Conservation (phyloP, 768 basidiomycete genomes). For the Russula virescens region DNA sequence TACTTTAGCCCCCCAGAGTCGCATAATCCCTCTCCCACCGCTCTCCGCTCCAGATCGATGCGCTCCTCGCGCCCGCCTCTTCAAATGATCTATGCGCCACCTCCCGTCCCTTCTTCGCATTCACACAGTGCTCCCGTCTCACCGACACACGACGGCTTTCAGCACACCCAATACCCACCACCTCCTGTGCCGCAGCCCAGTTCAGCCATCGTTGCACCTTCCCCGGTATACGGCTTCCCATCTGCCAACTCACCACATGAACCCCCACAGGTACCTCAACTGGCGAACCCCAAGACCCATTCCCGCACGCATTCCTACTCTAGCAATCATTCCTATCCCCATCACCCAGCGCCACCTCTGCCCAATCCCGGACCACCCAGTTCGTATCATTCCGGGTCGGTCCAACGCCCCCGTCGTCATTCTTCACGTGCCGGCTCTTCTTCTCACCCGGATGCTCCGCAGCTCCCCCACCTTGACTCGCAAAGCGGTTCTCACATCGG, state of each 20-base stretch:
- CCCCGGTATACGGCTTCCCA: constrained; percentile 17
- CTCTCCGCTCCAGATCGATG: constrained; percentile 14
- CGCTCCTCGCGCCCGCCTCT: constrained; percentile 15
- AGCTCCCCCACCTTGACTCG: background rate
- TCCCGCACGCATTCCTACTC: constrained; percentile 16
- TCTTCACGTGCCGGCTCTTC: constrained; percentile 13
- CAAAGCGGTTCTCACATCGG: constrained; percentile 1
- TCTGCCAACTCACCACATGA: constrained; percentile 4
- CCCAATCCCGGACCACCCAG: background rate
- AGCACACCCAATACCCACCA: background rate
- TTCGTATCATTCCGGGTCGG: constrained; percentile 11
- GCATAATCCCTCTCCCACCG: background rate
- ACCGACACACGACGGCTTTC: constrained; percentile 8
- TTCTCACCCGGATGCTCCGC: constrained; percentile 6
- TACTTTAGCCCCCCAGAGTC: constrained; percentile 7
- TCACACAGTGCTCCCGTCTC: constrained; percentile 17
- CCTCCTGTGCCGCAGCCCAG: background rate
- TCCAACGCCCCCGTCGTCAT: constrained; percentile 15
- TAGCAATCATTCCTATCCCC: constrained; percentile 13
- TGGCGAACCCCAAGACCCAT: background rate
- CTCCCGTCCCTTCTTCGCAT: constrained; percentile 4
- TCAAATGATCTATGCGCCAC: constrained; percentile 23
- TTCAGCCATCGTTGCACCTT: constrained; percentile 7
- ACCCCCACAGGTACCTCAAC: constrained; percentile 7
- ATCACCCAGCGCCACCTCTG: background rate